Evolutionary conservation across 495 filamentous ascomycete genomes (phyloP).

Genomic region (Choiromyces venosus): DNA sequence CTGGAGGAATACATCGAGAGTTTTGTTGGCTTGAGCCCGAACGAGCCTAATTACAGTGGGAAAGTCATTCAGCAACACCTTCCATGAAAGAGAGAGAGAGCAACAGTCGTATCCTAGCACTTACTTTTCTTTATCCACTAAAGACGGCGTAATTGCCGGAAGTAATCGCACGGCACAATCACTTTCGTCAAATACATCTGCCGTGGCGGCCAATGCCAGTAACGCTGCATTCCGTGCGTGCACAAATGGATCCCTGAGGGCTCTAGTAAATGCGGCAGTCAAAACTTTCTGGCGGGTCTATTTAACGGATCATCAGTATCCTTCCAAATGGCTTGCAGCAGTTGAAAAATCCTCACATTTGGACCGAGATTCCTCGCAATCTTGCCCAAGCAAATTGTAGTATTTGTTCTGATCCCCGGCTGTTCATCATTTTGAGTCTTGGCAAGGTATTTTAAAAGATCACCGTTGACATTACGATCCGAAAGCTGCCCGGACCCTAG

Average conservation of each 20-base stretch:
- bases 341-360: slow-evolving; percentile 49
- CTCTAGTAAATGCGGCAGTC: slow-evolving; percentile 80
- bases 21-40: slow-evolving; percentile 85
- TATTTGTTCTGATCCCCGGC: slow-evolving; percentile 94
- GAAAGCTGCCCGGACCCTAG: slow-evolving; percentile 52
- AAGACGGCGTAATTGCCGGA: slow-evolving; percentile 71
- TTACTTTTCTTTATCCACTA: slow-evolving; percentile 45
- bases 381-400: slow-evolving; percentile 92
- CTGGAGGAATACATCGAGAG: slow-evolving; percentile 80
- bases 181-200: slow-evolving; percentile 79
- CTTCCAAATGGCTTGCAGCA: not conserved
- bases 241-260: slow-evolving; percentile 86
- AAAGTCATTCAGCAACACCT: not conserved
- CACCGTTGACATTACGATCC: slow-evolving; percentile 87
- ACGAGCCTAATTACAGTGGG: slow-evolving; percentile 58
- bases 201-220: slow-evolving; percentile 75
- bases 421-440: slow-evolving; percentile 98
- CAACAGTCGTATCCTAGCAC: not conserved
- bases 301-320: slow-evolving; percentile 13
- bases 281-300: slow-evolving; percentile 78
- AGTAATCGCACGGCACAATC: slow-evolving; percentile 81
- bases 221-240: slow-evolving; percentile 87
- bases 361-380: slow-evolving; percentile 83
- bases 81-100: not conserved
- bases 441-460: slow-evolving; percentile 81